Evolutionary conservation across 495 filamentous ascomycete species (phyloP), one percentile per base, ranked within the genome.

Genomic region (Xylaria palmicola): DNA sequence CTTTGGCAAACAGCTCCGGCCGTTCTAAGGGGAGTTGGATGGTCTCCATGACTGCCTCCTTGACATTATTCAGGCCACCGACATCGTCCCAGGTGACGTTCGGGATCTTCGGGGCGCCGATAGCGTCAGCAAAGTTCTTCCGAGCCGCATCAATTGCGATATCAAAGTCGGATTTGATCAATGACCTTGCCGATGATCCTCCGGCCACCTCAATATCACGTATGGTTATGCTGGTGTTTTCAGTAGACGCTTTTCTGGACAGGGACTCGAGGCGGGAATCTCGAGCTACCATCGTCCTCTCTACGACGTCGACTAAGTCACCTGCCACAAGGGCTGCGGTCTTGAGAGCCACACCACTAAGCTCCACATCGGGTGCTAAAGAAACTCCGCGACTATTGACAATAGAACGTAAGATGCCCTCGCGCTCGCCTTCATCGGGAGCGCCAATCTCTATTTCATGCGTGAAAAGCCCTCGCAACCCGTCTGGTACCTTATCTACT

Each of bases 51-150:
- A 99, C 88, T 50, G 95, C 92, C 64, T 93, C 90, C 79, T 98
- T 97, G 69, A 97, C 92, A 65, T 96, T 91, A 26, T 86, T 86
- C 27, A 99, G 81, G 36, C 94, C 94, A 68, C 94, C 94, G 53
- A 99, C 94, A 73, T 99, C 95, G 56, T 92, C 88, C 95, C 95
- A 98, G 55, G 84, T 84, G 3, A 99, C 95, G 66, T 97, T 96
- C 12, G 94, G 94, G 67, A 98, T 98, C 81, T 97, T 97, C 1
- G 94, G 94, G 32, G 94, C 95, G 43, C 95, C 95, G 65, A 99
- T 98, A 10, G 93, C 86, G 72, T 98, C 95, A 4, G 93, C 90
- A 69, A 99, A 98, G 72, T 97, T 98, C 81, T 96, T 95, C 34
- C 94, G 87, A 2, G 95, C 94, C 17, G 91, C 90, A 54, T 97